Evolutionary conservation across 768 basidiomycete species (phyloP), one percentile per base, ranked within the genome.

Genomic region (Agrocybe pediades): DNA sequence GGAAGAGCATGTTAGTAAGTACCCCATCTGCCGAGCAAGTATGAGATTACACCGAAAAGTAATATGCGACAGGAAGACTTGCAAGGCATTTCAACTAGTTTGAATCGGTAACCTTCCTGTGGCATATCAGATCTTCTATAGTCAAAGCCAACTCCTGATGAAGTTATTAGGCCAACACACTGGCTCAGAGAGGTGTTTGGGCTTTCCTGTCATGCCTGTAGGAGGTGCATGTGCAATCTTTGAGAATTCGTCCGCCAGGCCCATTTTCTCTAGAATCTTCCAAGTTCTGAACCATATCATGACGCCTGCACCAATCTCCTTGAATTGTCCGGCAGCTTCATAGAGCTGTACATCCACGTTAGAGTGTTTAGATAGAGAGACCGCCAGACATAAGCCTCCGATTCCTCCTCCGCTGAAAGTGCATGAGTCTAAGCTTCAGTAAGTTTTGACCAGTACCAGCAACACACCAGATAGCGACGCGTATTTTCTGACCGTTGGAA

Each of bases 271-370:
- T 55, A 83, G 58, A n/a, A 80, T 68, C 5, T 64, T 66, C 75
- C 77, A 77, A 7, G 79, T 79, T 33, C 77, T 66, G 8, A 63
- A 62, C 80, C 79, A 80, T 5, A 81, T 71, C 67, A 65, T 74
- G 41, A 67, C 79, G 41, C 63, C 81, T 3, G 81, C 81, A 6
- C 80, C 79, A 25, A 81, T 79, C 56, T 82, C 80, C 44, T 68
- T 74, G 64, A 81, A 78, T 19, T 69, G 69, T 3, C 63, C 71
- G 1, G 79, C 71, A 3, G 77, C 71, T 65, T 83, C 82, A 54
- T 82, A 83, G 3, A 82, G 54, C 52, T 76, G 67, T 13, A 78
- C 67, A 51, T 72, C 65, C 17, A 78, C 61, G 58, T 72, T 56
- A 2, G 65, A 39, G 8, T 71, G 66, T 17, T 67, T 66, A 0